phyloP scores from a whole-genome alignment of 2,329 filamentous ascomycete species.

The Cladosporium sp. region DNA sequence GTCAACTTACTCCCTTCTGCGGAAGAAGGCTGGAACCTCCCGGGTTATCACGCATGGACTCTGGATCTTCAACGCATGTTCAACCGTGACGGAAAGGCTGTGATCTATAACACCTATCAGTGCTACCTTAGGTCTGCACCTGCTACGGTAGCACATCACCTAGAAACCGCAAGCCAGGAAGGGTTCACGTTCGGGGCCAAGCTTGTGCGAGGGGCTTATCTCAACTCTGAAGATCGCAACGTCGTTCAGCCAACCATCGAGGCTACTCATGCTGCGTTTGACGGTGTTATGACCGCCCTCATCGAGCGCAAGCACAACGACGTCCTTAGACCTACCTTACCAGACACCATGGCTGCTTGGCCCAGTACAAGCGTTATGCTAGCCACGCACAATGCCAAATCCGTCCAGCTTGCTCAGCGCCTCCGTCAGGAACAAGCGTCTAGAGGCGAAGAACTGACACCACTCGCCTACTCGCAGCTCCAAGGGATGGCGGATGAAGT shows the following conservation, averaged over 20 bases:
- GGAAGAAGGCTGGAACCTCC: slow-evolving; percentile 77
- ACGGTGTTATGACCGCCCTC: slow-evolving; percentile 67
- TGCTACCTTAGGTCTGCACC: slow-evolving; percentile 56
- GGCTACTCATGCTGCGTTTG: slow-evolving; percentile 63
- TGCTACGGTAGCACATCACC: slow-evolving; percentile 45
- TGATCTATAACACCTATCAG: slow-evolving; percentile 70
- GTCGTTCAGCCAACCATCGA: slow-evolving; percentile 57
- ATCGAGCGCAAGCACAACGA: slow-evolving; percentile 64
- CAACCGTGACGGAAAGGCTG: slow-evolving; percentile 55
- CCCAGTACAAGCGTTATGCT: slow-evolving; percentile 63
- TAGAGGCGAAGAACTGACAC: slow-evolving; percentile 44
- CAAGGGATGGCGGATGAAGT: slow-evolving; percentile 97
- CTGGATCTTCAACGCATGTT: slow-evolving; percentile 56
- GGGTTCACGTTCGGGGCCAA: slow-evolving; percentile 58
- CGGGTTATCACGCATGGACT: slow-evolving; percentile 79
- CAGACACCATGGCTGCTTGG: slow-evolving; percentile 36
- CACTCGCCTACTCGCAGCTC: slow-evolving; percentile 71
- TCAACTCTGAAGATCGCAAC: slow-evolving; percentile 50
- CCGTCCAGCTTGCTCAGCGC: slow-evolving; percentile 58
- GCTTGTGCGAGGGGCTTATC: slow-evolving; percentile 59
- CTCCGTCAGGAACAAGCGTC: slow-evolving; percentile 50
- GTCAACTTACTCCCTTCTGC: slow-evolving; percentile 81
- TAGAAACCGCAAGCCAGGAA: slow-evolving; percentile 47
- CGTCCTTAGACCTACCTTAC: slow-evolving; percentile 46
- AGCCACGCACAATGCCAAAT: slow-evolving; percentile 78